Base-by-base conservation (phyloP, 805 yeast species). In the Scheffersomyces amazonensis region DNA sequence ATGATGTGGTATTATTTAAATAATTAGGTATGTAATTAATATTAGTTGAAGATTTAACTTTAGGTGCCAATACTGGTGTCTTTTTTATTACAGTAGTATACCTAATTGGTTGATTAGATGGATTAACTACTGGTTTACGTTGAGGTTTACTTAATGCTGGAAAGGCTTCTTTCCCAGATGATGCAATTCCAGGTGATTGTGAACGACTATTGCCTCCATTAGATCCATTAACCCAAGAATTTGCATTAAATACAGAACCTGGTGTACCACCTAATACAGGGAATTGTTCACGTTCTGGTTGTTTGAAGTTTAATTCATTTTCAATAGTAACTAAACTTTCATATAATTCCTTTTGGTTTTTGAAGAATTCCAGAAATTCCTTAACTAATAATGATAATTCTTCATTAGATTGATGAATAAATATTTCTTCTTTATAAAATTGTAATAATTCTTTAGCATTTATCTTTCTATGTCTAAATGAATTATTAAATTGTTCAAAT, bases 351-450 rank as follows among this genome's bases (percentile, higher is more conserved):
- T 83, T 71, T n/a, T 60, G 59, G 13, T 62, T 50, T 0, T 81
- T 72, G 47, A 73, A 76, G 2, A 81, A 56, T 44, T 81, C 83
- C 3, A 81, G 62, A 36, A 83, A 63, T 46, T 85, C 91, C 38
- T 71, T 72, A 5, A 87, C 43, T 32, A 87, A 58, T 5, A 84
- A 56, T 40, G 72, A 65, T 12, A 81, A 56, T 40, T 87, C 89
- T 5, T 75, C 73, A 6, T 48, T 43, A 1, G 65, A 50, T 32
- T 42, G 66, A 2, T 50, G 44, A 0, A 50, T 54, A 48, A 87
- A 85, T 9, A 87, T 52, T 1, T 60, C 51, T 17, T 45, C 40
- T 27, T 63, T 54, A 56, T 82, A 84, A 3, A 64, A 56, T 2
- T 51, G 48, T 12, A 76, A 52, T 18, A 87, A 55, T 9, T 74